Evolutionary conservation across 495 filamentous ascomycete genomes (phyloP).

Genomic region (Tuber umbilicatum): DNA sequence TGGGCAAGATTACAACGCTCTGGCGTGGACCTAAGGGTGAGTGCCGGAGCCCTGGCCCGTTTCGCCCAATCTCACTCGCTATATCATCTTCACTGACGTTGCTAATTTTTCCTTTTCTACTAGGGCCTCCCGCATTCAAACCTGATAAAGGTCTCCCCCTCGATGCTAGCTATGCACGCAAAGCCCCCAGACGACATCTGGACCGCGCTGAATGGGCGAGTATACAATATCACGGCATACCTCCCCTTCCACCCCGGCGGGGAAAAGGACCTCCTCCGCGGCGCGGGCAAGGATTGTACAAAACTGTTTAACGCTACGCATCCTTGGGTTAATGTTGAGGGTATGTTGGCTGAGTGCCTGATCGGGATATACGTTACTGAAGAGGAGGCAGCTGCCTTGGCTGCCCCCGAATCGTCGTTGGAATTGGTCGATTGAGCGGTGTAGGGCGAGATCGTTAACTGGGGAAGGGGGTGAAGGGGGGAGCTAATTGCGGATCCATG

Average conservation of each 20-base stretch:
- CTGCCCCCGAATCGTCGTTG: constrained; percentile 44
- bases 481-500: background rate
- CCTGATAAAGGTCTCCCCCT: constrained; percentile 65
- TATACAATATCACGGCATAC: constrained; percentile 92
- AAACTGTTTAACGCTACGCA: constrained; percentile 86
- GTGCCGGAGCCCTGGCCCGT: background rate
- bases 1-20: constrained; percentile 59
- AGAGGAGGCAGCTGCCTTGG: constrained; percentile 48
- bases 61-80: background rate
- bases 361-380: constrained; percentile 81
- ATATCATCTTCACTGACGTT: constrained; percentile 6
- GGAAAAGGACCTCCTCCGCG: constrained; percentile 72
- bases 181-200: constrained; percentile 79
- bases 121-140: constrained; percentile 52
- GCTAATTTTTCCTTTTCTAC: background rate
- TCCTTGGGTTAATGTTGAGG: constrained; percentile 97
- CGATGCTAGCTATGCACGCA: constrained; percentile 64
- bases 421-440: constrained; percentile 66
- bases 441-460: background rate
- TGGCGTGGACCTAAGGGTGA: constrained; percentile 37
- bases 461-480: background rate
- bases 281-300: constrained; percentile 68
- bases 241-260: constrained; percentile 87
- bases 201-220: constrained; percentile 75
- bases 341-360: constrained; percentile 77